phyloP scores from a whole-genome alignment of 192 early-diverging fungal species.

The Coemansia sp. region DNA sequence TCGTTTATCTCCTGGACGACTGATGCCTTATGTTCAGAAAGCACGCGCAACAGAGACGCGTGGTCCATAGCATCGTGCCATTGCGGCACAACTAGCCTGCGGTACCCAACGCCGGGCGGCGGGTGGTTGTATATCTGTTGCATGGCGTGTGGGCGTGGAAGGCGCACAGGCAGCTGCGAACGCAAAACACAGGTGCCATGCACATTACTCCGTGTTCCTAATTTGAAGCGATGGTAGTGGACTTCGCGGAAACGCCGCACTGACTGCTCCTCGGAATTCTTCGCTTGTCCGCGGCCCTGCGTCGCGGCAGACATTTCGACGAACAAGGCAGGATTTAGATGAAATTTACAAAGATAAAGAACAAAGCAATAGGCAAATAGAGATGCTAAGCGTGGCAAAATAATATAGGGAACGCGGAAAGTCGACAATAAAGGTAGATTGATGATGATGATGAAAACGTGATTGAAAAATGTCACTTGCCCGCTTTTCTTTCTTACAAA shows the following conservation, averaged over 20 bases:
- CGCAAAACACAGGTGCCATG: constrained; percentile 48
- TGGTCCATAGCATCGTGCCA: constrained; percentile 23
- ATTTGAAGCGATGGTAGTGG: constrained; percentile 49
- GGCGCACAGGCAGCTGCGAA: constrained; percentile 44
- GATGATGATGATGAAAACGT: too few relatives aligned
- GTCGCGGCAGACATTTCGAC: not conserved
- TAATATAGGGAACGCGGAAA: too few relatives aligned
- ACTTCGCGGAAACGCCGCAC: constrained; percentile 51
- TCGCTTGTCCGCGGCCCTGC: not conserved
- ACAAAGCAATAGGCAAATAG: too few relatives aligned
- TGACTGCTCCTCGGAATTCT: constrained; percentile 11
- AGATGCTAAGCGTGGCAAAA: too few relatives aligned
- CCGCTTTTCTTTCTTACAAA: too few relatives aligned
- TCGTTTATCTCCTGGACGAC: constrained; percentile 22
- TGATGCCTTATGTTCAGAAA: constrained; percentile 19
- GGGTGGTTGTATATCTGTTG: constrained; percentile 45
- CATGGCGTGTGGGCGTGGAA: constrained; percentile 52
- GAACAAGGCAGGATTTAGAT: not conserved
- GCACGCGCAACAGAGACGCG: constrained; percentile 2
- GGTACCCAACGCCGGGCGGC: constrained; percentile 49
- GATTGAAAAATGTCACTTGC: too few relatives aligned
- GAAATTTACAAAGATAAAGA: not conserved
- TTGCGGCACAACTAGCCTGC: constrained; percentile 16
- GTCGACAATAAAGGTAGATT: too few relatives aligned
- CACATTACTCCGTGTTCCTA: constrained; percentile 52